Evolutionary conservation across 352 stramenopile species (phyloP).

Genomic region (Pythium aristosporum): DNA sequence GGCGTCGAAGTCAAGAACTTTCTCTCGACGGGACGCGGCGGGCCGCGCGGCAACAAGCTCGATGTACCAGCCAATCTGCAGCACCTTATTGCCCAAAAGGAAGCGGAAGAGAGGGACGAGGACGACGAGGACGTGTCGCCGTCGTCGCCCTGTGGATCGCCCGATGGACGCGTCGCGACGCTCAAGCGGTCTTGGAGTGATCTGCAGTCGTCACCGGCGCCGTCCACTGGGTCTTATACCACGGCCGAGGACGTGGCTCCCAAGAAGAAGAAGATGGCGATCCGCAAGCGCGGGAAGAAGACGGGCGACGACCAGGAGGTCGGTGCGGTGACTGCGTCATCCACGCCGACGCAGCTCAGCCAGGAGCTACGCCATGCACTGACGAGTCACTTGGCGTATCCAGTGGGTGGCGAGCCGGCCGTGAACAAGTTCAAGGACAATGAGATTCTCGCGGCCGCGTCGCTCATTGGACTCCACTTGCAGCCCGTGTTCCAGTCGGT

Average conservation of each 20-base stretch:
- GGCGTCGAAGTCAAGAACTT: conserved; percentile 91
- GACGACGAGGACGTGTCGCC: conserved; percentile 18
- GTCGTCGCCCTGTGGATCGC: conserved; percentile 22
- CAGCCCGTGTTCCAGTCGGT: conserved; percentile 61
- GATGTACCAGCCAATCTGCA: conserved; percentile 67
- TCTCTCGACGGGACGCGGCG: conserved; percentile 75
- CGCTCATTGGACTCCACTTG: conserved; percentile 70
- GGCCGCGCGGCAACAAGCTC: conserved; percentile 75
- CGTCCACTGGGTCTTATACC: conserved; percentile 13
- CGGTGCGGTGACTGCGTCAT: conserved; percentile 10
- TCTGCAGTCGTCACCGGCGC: conserved; percentile 34
- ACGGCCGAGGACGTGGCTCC: conserved; percentile 4
- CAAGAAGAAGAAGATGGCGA: conserved; percentile 39
- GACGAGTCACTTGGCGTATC: neutral
- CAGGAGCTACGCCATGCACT: conserved; percentile 39
- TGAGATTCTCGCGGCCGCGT: conserved; percentile 75
- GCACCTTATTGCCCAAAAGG: conserved; percentile 43
- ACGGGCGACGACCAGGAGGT: neutral
- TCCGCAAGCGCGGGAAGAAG: conserved; percentile 37
- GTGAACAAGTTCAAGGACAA: conserved; percentile 56
- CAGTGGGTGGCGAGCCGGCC: neutral
- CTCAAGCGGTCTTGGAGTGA: conserved; percentile 60
- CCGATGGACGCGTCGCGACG: conserved; percentile 24
- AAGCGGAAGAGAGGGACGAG: conserved; percentile 19
- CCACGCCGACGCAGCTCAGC: conserved; percentile 34